Evolutionary conservation across 2,329 filamentous ascomycete genomes (phyloP), one percentile per base, ranked within the genome.

Genomic region (Cytospora piceicola): DNA sequence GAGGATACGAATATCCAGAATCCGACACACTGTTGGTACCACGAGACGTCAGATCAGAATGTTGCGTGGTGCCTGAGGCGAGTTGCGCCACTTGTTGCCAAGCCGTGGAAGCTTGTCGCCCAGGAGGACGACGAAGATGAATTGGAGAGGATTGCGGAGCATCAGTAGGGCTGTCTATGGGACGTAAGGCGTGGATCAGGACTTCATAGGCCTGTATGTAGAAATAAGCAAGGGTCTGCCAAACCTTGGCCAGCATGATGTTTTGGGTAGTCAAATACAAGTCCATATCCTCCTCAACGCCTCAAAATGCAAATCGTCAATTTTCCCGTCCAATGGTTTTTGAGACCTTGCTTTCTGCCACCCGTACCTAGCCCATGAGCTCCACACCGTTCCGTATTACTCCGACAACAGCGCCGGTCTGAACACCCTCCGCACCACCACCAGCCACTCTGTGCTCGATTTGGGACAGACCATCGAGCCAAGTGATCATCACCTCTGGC

Each of bases 331-430:
- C 39, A 51, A 53, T 56, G 30, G 30, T 42, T 46, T 4, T 22
- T 27, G 12, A 14, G 30, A n/a, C 29, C 17, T 12, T 34, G 6
- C 12, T 29, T n/a, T n/a, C 7, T 34, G 9, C 20, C 36, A 30
- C 53, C 42, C 3, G 14, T 17, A 3, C 15, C 59, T 30, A 71
- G 7, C 68, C 72, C 77, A 80, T 81, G 71, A 98, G 79, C 76
- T 97, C 94, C 34, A 92, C 94, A 0, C 95, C 95, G 64, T 87
- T 90, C 68, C 95, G 84, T 52, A 99, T 87, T 6, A 97, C 92
- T 1, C 94, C 95, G 14, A 98, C 92, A 55, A 97, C 83, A 0
- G 94, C 95, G 8, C 95, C 94, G 0, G 95, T 98, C 81, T 99
- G 95, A 66, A 99, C 86, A 7, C 82, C 81, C 79, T 99, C 95